Percentiles rank a stretch among this genome's conserved stretches.
These are phyloP conservation scores for Globisporangium cystogenes DNA, from an alignment of 352 stramenopile genomes.

Conservation along the genomic window DNA sequence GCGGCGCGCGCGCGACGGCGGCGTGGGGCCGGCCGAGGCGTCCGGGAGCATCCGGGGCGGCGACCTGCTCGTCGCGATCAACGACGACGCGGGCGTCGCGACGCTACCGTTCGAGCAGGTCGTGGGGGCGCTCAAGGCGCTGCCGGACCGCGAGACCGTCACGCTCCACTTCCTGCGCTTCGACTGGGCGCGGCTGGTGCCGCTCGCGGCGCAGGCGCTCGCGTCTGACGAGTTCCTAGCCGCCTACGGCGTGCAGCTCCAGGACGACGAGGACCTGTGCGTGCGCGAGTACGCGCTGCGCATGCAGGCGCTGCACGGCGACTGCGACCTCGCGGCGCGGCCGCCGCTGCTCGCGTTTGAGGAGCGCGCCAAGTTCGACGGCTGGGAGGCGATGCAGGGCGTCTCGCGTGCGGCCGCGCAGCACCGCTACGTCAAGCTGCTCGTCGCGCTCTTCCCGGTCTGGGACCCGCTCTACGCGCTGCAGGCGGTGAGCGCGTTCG, in stretches of 20 bases:
- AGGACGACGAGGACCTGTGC: conserved; percentile 57
- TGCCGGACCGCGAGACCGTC: conserved; percentile 39
- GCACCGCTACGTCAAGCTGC: conserved; percentile 79
- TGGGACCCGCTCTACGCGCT: conserved; percentile 62
- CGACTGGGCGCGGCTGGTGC: conserved; percentile 48
- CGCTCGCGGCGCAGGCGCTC: conserved; percentile 44
- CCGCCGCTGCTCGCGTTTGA: conserved; percentile 69
- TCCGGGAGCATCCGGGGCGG: conserved; percentile 50
- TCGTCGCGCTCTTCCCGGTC: conserved; percentile 65
- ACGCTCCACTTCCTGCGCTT: conserved; percentile 55
- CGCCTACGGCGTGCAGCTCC: conserved; percentile 36
- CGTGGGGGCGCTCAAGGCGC: conserved; percentile 49
- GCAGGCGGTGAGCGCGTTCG: conserved; percentile 36
- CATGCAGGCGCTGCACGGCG: conserved; percentile 69
- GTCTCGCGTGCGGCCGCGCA: conserved; percentile 26
- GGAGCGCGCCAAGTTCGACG: conserved; percentile 67
- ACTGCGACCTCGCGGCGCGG: conserved; percentile 49
- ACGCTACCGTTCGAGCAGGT: conserved; percentile 70
- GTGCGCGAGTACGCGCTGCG: conserved; percentile 74
- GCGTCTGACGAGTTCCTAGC: conserved; percentile 39
- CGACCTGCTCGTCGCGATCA: conserved; percentile 68
- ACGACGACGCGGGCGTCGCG: conserved; percentile 43
- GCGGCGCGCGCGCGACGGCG: conserved; percentile 28
- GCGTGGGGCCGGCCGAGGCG: conserved; percentile 54
- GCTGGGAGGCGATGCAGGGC: conserved; percentile 63